These are phyloP conservation scores for Lichtheimia hyalospora DNA, from an alignment of 371 early-diverging fungal species.

Conservation along the genomic window DNA sequence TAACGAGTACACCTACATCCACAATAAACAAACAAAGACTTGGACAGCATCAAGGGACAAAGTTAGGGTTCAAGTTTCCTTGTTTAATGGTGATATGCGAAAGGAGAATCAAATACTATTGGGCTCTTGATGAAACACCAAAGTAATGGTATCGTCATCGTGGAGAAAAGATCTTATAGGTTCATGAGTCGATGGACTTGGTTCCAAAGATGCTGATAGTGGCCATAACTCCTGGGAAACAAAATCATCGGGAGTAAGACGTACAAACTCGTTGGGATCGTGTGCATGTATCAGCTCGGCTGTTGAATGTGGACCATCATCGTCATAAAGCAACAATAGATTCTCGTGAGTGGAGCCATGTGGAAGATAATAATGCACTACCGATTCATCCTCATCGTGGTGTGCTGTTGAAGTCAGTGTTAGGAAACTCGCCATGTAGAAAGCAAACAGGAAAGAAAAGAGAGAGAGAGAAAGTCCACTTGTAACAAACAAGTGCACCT, in stretches of 20 bases:
- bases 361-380: background rate
- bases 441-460: background rate
- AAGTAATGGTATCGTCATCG: too few species aligned
- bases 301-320: background rate
- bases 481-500: too few species aligned
- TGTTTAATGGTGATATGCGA: too few species aligned
- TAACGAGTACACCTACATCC: too few species aligned
- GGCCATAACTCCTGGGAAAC: too few species aligned
- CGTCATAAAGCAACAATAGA: background rate
- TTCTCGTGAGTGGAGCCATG: background rate
- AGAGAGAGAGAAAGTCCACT: background rate
- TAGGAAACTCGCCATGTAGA: background rate
- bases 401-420: background rate
- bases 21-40: too few species aligned
- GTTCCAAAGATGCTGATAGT: background rate
- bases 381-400: background rate
- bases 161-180: background rate
- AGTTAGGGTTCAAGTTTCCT: too few species aligned
- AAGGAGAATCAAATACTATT: too few species aligned
- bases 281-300: constrained; percentile 5
- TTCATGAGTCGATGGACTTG: background rate
- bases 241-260: constrained; percentile 5
- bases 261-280: background rate
- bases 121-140: too few species aligned
- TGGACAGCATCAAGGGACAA: too few species aligned